Conservation (phyloP, 768 basidiomycete species). For the Hericium rajendrae region DNA sequence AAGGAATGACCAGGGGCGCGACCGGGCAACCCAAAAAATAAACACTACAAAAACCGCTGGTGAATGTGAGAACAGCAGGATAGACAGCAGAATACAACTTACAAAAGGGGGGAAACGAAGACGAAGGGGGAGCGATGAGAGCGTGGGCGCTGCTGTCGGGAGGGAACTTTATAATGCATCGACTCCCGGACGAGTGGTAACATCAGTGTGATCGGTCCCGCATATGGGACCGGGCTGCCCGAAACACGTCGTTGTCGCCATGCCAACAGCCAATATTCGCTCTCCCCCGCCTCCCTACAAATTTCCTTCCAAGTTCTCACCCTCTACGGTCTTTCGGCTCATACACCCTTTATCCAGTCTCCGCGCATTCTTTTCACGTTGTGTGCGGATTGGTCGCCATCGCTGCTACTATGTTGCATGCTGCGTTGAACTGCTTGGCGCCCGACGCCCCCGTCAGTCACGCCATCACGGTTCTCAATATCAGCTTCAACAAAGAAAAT, state of each 20-base stretch:
- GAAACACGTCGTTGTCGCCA: neutral
- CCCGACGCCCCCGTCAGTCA: too few relatives aligned
- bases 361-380: too few relatives aligned
- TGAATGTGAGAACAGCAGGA: too few relatives aligned
- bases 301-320: neutral
- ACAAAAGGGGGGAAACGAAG: constrained; percentile 1
- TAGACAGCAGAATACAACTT: neutral
- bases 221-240: neutral
- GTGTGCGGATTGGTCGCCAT: too few relatives aligned
- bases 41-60: neutral
- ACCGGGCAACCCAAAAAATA: constrained; percentile 59
- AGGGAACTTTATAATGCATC: neutral
- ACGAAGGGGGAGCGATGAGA: neutral
- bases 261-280: neutral
- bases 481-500: too few relatives aligned
- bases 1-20: constrained; percentile 49
- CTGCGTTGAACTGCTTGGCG: neutral
- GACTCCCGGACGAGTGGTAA: neutral
- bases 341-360: too few relatives aligned
- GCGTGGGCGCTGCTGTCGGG: neutral
- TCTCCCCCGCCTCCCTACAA: neutral
- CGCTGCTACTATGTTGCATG: too few relatives aligned
- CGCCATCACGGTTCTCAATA: too few relatives aligned
- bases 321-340: too few relatives aligned
- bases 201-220: neutral